These are phyloP conservation scores for Chaetomium cochliodes DNA, from an alignment of 495 filamentous ascomycete species.

Conservation along the genomic window DNA sequence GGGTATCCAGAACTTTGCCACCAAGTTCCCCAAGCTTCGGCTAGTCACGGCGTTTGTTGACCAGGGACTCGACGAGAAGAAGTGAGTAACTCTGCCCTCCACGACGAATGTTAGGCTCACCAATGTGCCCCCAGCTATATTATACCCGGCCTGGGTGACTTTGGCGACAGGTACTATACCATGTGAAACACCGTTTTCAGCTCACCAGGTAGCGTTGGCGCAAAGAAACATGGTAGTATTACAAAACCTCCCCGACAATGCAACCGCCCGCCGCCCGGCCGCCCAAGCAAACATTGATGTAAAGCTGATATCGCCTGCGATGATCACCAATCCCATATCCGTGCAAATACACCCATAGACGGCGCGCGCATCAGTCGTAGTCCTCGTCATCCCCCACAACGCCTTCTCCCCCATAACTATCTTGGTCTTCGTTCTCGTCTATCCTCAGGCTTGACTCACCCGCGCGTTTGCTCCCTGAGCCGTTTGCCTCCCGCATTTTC, in stretches of 20 bases:
- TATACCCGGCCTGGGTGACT: slow-evolving; percentile 91
- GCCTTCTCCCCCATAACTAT: slow-evolving; percentile 44
- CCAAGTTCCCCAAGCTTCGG: slow-evolving; percentile 85
- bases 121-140: slow-evolving; percentile 69
- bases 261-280: no score
- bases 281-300: neutral
- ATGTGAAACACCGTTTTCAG: slow-evolving; percentile 51
- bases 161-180: slow-evolving; percentile 95
- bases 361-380: slow-evolving; percentile 31
- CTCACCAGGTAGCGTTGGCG: slow-evolving; percentile 1
- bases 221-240: slow-evolving; percentile 14
- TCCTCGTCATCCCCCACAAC: slow-evolving; percentile 48
- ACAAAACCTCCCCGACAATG: neutral
- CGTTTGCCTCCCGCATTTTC: slow-evolving; percentile 8
- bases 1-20: slow-evolving; percentile 83
- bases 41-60: slow-evolving; percentile 98
- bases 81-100: slow-evolving; percentile 55
- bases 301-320: slow-evolving; percentile 20
- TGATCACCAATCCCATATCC: neutral
- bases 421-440: slow-evolving; percentile 43
- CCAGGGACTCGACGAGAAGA: slow-evolving; percentile 90
- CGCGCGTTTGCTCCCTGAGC: slow-evolving; percentile 18
- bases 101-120: slow-evolving; percentile 25
- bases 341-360: neutral
- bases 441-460: slow-evolving; percentile 28